Conservation (phyloP, 495 filamentous ascomycete species). For the Neurospora sp. region DNA sequence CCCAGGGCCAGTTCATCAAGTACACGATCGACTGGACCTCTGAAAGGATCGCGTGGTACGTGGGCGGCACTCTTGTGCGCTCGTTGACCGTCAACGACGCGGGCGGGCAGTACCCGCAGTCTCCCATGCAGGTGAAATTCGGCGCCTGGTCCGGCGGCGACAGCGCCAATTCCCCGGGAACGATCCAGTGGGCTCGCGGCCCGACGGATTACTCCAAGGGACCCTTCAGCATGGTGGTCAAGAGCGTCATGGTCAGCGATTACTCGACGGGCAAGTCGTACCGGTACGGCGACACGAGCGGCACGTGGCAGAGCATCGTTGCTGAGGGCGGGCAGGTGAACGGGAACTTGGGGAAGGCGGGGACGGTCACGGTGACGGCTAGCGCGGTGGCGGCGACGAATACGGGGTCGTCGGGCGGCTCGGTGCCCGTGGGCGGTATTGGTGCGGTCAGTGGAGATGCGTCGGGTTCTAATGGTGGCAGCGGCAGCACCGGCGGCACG, state of each 20-base stretch:
- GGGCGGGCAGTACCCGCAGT: slow-evolving; percentile 72
- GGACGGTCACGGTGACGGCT: slow-evolving; percentile 35
- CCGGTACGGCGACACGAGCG: slow-evolving; percentile 62
- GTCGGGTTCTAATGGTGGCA: not conserved
- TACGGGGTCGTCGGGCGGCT: slow-evolving; percentile 22
- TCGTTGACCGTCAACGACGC: slow-evolving; percentile 49
- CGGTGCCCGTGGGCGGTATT: slow-evolving; percentile 47
- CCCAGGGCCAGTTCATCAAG: slow-evolving; percentile 63
- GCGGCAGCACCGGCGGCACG: slow-evolving; percentile 18
- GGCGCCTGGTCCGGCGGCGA: slow-evolving; percentile 87
- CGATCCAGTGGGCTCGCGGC: slow-evolving; percentile 81
- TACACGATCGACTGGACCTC: slow-evolving; percentile 87
- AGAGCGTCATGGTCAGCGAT: slow-evolving; percentile 66
- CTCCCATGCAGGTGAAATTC: slow-evolving; percentile 77
- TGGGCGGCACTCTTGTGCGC: slow-evolving; percentile 61
- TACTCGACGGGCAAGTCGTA: slow-evolving; percentile 85
- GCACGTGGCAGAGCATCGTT: slow-evolving; percentile 57
- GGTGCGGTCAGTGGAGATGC: slow-evolving; percentile 34
- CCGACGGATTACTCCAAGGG: slow-evolving; percentile 66
- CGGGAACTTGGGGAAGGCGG: slow-evolving; percentile 43
- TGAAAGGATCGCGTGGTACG: slow-evolving; percentile 67
- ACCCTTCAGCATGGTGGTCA: slow-evolving; percentile 78
- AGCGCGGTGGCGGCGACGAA: slow-evolving; percentile 27
- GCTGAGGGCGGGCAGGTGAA: slow-evolving; percentile 46
- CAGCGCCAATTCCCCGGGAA: slow-evolving; percentile 56